Evolutionary conservation across 163 green algal species (phyloP).

Genomic region (Trebouxia gelatinosa): DNA sequence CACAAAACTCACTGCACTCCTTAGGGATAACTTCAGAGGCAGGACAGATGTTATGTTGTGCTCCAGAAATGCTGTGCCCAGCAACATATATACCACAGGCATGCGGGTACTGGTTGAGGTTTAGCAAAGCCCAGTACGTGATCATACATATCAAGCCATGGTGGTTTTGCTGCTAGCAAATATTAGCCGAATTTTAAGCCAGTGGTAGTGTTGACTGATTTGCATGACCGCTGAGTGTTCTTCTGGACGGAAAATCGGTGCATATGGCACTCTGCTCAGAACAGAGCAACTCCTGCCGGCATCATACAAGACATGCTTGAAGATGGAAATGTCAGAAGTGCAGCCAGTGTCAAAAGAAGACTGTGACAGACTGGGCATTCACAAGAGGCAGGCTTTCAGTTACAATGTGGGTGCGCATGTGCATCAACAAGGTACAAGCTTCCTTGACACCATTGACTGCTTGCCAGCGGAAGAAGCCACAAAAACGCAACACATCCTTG

Average conservation of each 20-base stretch:
- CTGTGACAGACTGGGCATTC: constrained; percentile 18
- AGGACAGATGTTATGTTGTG: constrained; percentile 9
- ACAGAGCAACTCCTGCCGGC: constrained; percentile 8
- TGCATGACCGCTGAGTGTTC: constrained; percentile 7
- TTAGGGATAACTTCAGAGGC: constrained; percentile 17
- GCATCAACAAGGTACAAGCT: constrained; percentile 18
- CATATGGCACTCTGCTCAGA: constrained; percentile 23
- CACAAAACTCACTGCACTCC: not conserved
- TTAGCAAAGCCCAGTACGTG: not conserved
- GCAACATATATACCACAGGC: constrained; percentile 11
- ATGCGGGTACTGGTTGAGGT: constrained; percentile 17
- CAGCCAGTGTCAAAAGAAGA: constrained; percentile 18
- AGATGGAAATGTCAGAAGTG: constrained; percentile 5
- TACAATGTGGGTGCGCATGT: constrained; percentile 1
- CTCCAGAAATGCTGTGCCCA: constrained; percentile 18
- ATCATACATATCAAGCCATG: constrained; percentile 15
- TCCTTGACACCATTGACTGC: constrained; percentile 13
- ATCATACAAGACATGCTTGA: constrained; percentile 18
- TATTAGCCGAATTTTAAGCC: constrained; percentile 2
- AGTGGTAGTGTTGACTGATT: constrained; percentile 24
- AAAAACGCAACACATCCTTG: constrained; percentile 16
- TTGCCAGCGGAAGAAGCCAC: constrained; percentile 13
- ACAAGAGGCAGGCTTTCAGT: constrained; percentile 10
- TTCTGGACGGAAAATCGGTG: constrained; percentile 11
- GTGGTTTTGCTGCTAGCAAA: constrained; percentile 11